Evolutionary conservation across 768 basidiomycete species (phyloP).

Genomic region (Lactarius evosmus): DNA sequence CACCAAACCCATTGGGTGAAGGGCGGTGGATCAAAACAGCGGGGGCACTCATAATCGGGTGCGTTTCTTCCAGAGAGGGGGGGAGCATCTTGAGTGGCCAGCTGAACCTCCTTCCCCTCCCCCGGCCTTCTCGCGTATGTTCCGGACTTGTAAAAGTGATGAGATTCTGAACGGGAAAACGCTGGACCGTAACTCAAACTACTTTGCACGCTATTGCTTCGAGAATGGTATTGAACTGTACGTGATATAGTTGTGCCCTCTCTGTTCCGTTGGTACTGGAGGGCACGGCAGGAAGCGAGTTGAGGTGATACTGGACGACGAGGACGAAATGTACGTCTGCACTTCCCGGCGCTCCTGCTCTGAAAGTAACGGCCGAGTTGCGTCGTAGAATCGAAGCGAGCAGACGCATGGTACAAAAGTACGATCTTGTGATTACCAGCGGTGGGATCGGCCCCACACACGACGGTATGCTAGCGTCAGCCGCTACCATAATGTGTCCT

Average conservation of each 20-base stretch:
- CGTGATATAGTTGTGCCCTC: constrained; percentile 29
- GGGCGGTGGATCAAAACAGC: constrained; percentile 70
- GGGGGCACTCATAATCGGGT: constrained; percentile 77
- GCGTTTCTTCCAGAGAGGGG: constrained; percentile 28
- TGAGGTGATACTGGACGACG: constrained; percentile 89
- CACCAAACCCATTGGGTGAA: constrained; percentile 64
- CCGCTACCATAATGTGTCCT: neutral
- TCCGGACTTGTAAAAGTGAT: constrained; percentile 47
- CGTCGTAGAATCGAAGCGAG: constrained; percentile 76
- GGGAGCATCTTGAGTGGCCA: neutral
- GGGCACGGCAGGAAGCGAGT: constrained; percentile 62
- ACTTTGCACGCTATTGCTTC: constrained; percentile 86
- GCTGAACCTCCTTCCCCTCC: neutral
- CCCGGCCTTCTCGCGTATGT: neutral
- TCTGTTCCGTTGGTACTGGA: constrained; percentile 27
- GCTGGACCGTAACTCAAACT: constrained; percentile 77
- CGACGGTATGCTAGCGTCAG: constrained; percentile 58
- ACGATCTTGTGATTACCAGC: constrained; percentile 88
- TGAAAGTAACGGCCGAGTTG: neutral
- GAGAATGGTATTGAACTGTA: constrained; percentile 82
- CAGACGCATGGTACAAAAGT: constrained; percentile 69
- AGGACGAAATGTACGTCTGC: constrained; percentile 76
- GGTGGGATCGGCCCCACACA: constrained; percentile 93
- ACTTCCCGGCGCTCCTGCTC: neutral
- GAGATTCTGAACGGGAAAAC: constrained; percentile 94